Evolutionary conservation across 441 rosid genomes (phyloP).

Genomic region (Adansonia grandidieri): DNA sequence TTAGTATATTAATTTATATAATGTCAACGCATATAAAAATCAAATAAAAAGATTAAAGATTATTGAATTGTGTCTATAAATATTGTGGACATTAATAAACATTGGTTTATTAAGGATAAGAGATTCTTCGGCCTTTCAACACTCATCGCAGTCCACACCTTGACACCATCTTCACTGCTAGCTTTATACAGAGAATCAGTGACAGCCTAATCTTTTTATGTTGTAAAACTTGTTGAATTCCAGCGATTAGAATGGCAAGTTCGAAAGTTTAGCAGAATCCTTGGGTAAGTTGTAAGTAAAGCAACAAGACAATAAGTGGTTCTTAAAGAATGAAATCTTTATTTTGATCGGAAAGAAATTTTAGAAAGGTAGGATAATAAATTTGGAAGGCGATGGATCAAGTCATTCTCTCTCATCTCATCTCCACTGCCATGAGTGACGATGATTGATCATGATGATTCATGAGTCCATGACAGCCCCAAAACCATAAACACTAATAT

Average conservation of each 20-base stretch:
- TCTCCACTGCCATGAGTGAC: not conserved
- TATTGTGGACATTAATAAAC: no score
- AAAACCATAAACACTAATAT: not conserved
- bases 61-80: no score
- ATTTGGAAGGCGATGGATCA: not conserved
- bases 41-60: no score
- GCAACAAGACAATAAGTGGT: not conserved
- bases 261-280: not conserved
- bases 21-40: no score
- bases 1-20: no score
- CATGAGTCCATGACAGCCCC: not conserved
- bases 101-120: no score
- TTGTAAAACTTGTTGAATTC: no score
- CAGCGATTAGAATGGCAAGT: not conserved
- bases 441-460: not conserved
- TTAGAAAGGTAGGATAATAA: not conserved
- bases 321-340: not conserved
- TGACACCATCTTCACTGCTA: no score
- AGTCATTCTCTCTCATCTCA: not conserved
- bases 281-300: not conserved
- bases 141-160: no score
- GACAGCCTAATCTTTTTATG: no score
- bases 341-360: not conserved
- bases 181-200: no score
- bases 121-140: no score